These are phyloP conservation scores for Ziziphus jujuba DNA, from an alignment of 306 rosid species.

Conservation along the genomic window DNA sequence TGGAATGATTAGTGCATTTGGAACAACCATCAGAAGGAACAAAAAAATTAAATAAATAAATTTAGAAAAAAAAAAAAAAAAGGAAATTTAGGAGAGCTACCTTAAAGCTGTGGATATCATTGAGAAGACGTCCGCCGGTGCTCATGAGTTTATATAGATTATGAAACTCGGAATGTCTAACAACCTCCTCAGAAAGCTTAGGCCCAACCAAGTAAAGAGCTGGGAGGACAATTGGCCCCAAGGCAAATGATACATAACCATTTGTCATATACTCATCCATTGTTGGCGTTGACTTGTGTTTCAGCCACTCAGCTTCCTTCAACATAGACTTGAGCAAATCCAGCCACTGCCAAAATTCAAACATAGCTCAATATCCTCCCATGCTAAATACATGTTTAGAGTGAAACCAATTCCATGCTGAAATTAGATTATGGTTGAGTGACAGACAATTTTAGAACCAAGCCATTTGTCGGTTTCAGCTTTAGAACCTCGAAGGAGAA, in stretches of 20 bases:
- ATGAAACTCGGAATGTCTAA: slow-evolving; percentile 42
- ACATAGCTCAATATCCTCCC: slow-evolving; percentile 7
- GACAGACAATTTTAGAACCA: no score
- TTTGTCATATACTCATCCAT: slow-evolving; percentile 71
- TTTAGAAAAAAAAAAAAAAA: no score
- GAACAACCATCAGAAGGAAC: not conserved
- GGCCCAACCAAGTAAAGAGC: slow-evolving; percentile 75
- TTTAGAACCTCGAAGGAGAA: not conserved
- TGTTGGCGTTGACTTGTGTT: slow-evolving; percentile 50
- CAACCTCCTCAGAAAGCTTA: slow-evolving; percentile 47
- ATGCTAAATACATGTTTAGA: not conserved
- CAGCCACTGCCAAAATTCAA: slow-evolving; percentile 64
- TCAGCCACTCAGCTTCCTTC: slow-evolving; percentile 71
- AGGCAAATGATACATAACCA: slow-evolving; percentile 61
- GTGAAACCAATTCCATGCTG: no score
- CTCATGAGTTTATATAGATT: slow-evolving; percentile 58
- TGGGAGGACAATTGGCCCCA: slow-evolving; percentile 83
- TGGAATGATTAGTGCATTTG: slow-evolving; percentile 3
- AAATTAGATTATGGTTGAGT: no score
- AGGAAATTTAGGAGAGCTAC: slow-evolving; percentile 25
- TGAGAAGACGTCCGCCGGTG: slow-evolving; percentile 66
- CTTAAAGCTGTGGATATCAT: slow-evolving; percentile 62
- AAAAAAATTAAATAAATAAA: no score
- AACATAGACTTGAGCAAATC: slow-evolving; percentile 62
- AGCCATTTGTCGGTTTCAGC: no score